A percentile compares a stretch with the other conserved stretches of the same genome.
Conservation (phyloP, 129 eudicot genomes). For the Rutidosis leptorrhynchoides region DNA sequence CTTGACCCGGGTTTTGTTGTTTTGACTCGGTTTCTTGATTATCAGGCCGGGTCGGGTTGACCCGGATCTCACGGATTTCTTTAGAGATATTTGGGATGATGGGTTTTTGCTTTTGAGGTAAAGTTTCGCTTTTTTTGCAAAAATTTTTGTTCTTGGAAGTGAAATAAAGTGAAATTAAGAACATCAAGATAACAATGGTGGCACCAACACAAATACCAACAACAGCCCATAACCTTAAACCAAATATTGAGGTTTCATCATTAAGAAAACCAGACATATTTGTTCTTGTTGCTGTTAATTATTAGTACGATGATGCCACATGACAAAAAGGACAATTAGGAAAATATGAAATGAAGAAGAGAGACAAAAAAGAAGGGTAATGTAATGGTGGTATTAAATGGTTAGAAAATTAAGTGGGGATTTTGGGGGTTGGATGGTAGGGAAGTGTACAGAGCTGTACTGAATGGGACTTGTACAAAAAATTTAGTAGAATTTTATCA, state of each 20-base stretch:
- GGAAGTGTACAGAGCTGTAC: slow-evolving; percentile 25
- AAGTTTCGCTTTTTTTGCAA: neutral
- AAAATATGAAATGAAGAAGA: slow-evolving; percentile 19
- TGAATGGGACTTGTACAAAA: slow-evolving; percentile 34
- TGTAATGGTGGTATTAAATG: slow-evolving; percentile 26
- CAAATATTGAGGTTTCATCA: slow-evolving; percentile 75
- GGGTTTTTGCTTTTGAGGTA: neutral
- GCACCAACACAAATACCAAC: slow-evolving; percentile 79
- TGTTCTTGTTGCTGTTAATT: neutral
- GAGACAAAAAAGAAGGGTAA: slow-evolving; percentile 12
- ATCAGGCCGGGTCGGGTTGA: slow-evolving; percentile 47
- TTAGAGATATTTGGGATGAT: slow-evolving; percentile 20
- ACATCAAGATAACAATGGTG: slow-evolving; percentile 59
- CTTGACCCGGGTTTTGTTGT: slow-evolving; percentile 24
- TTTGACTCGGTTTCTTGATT: slow-evolving; percentile 23
- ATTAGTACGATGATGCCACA: slow-evolving; percentile 35
- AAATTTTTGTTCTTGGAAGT: slow-evolving; percentile 40
- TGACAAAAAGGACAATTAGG: slow-evolving; percentile 29
- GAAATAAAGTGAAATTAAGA: slow-evolving; percentile 71
- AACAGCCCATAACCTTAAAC: slow-evolving; percentile 74
- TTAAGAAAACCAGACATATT: slow-evolving; percentile 45
- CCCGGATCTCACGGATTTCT: slow-evolving; percentile 74
- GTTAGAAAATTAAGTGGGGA: slow-evolving; percentile 26
- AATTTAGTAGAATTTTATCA: slow-evolving; percentile 5
- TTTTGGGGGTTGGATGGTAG: slow-evolving; percentile 10